Base-by-base conservation (phyloP, 108 stramenopile genomes). In the Phaeodactylum tricornutum region DNA sequence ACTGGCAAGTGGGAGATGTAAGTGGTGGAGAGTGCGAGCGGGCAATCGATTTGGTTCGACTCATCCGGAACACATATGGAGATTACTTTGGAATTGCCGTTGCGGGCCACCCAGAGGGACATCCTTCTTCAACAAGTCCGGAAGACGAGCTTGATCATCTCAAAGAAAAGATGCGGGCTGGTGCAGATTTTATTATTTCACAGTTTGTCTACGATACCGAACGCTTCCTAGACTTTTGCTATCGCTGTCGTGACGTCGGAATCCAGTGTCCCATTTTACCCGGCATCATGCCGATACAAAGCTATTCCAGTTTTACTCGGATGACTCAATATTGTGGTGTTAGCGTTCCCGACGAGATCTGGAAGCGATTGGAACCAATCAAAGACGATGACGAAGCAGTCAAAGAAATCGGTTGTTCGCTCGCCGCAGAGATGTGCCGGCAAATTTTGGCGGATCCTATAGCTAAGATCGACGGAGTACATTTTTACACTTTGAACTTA, bases 401-500 rank as follows among this genome's bases (percentile, higher is more conserved):
- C 16, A 93, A 92, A 56, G 53, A 66, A 20, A 89, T 87, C 53
- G 96, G 96, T 29, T 86, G 91, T 38, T 68, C 89, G 36, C 75
- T 95, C 34, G 92, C 84, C 12, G 67, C 71, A 8, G 77, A 77
- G 22, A 93, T 84, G 67, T 93, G 91, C 67, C 43, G 42, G 21
- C 51, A 57, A 38, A 72, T 97, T 15, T 44, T 85, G 36, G 37
- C 57, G 39, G 58, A 75, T 27, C 50, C 43, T 20, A n/a, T n/a
- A n/a, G 71, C 50, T 34, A 75, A 75, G 19, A 59, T 77, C 5
- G 79, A 83, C 38, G 87, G 87, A 14, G 66, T 97, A 44, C 96
- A 97, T 61, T 97, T 95, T 59, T 97, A 94, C 66, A 97, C 96
- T 9, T 53, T 97, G 43, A 97, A 97, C 58, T 60, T 97, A 38